These are phyloP conservation scores for Immersiporthe knoxdaviesiana DNA, from an alignment of 2,329 filamentous ascomycete genomes.

Conservation along the genomic window DNA sequence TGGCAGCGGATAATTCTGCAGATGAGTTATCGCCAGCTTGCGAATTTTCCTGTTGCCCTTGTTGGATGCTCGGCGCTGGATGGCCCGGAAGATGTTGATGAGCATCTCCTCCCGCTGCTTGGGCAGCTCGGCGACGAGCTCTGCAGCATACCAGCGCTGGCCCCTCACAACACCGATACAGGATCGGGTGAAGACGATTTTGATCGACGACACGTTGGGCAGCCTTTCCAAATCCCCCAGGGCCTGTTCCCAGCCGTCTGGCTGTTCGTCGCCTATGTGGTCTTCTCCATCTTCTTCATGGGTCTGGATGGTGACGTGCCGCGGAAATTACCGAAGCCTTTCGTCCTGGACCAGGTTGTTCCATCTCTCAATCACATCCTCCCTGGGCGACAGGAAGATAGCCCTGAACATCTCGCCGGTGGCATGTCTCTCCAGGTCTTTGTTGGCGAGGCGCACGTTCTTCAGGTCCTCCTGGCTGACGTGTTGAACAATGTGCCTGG, in stretches of 20 bases:
- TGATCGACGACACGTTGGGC: constrained; percentile 19
- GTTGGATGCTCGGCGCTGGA: constrained; percentile 10
- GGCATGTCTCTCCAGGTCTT: constrained; percentile 13
- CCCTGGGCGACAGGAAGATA: not conserved
- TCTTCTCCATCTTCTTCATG: not conserved
- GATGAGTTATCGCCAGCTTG: constrained; percentile 17
- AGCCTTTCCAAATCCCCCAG: constrained; percentile 5
- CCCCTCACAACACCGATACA: not conserved
- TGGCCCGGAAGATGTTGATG: constrained; percentile 6
- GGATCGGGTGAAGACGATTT: constrained; percentile 6
- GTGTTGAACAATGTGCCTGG: constrained; percentile 12
- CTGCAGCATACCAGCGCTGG: too few relatives aligned
- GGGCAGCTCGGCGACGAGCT: not conserved
- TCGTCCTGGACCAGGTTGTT: constrained; percentile 7
- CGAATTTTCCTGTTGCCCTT: constrained; percentile 6
- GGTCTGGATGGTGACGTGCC: constrained; percentile 14
- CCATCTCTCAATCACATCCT: constrained; percentile 4
- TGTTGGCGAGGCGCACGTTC: constrained; percentile 5
- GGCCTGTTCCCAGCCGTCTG: constrained; percentile 1
- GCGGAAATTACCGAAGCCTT: constrained; percentile 2
- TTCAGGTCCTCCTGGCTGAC: constrained; percentile 12
- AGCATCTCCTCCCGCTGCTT: constrained; percentile 6
- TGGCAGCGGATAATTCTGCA: constrained; percentile 16
- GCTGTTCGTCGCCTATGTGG: not conserved
- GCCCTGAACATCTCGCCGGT: constrained; percentile 10